Percentiles rank a stretch among this genome's conserved stretches.
phyloP scores from a whole-genome alignment of 768 basidiomycete species.

The Tubosaeta brunneosetosa region DNA sequence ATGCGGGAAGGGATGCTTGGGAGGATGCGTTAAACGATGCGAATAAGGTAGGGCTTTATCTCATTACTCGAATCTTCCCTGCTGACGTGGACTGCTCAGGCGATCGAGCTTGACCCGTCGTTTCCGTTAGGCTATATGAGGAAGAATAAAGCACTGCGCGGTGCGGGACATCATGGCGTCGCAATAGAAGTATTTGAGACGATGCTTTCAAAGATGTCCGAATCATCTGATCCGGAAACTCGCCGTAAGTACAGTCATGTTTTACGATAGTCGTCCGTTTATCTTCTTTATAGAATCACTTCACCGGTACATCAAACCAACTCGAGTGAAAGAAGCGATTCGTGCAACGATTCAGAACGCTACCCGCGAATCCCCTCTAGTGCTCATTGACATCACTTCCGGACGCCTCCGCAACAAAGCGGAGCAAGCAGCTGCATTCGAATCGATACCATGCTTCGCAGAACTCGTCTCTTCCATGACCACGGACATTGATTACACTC shows the following conservation, averaged over 20 bases:
- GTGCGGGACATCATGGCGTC: not conserved
- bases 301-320: not conserved
- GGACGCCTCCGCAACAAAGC: conserved; percentile 7
- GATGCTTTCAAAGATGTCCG: conserved; percentile 5
- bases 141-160: conserved; percentile 5
- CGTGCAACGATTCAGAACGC: not conserved
- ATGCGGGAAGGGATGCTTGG: not conserved
- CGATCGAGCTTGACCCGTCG: conserved; percentile 5
- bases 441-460: conserved; percentile 1
- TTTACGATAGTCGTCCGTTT: not conserved
- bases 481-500: not conserved
- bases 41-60: not conserved
- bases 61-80: not conserved
- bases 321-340: not conserved
- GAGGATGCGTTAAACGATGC: conserved; percentile 8
- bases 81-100: not conserved
- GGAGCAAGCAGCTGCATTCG: conserved; percentile 2
- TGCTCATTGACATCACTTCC: conserved; percentile 9
- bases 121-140: conserved; percentile 9
- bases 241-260: not conserved
- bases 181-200: conserved; percentile 3
- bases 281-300: not conserved
- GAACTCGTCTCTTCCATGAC: conserved; percentile 13
- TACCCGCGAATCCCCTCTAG: conserved; percentile 1
- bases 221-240: not conserved